Evolutionary conservation across 208 protist genomes (phyloP).

Genomic region (Crithidia thermophila): DNA sequence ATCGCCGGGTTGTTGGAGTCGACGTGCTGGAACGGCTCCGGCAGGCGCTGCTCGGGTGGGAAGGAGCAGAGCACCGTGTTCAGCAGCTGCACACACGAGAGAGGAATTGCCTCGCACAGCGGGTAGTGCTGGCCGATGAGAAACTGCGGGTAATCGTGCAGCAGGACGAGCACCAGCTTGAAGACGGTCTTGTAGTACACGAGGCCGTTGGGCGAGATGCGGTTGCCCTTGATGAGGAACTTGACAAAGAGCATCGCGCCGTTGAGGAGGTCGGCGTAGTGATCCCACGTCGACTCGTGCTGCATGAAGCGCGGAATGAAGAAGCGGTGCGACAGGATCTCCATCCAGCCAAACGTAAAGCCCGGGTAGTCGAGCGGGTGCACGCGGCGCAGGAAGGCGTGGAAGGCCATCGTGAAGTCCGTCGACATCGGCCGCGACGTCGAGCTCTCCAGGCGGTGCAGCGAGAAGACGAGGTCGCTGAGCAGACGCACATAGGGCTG

Average conservation of each 20-base stretch:
- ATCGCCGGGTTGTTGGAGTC: constrained; percentile 89
- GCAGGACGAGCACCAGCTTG: constrained; percentile 96
- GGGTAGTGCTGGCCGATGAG: constrained; percentile 98
- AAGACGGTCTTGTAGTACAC: constrained; percentile 92
- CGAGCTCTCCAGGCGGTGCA: constrained; percentile 66
- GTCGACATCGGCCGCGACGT: constrained; percentile 53
- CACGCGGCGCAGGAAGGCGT: constrained; percentile 88
- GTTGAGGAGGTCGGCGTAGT: constrained; percentile 76
- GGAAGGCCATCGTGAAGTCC: constrained; percentile 88
- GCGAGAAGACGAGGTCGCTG: constrained; percentile 89
- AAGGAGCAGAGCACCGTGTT: constrained; percentile 97
- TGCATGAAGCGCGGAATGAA: constrained; percentile 98
- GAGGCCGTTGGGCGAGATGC: constrained; percentile 68
- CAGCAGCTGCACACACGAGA: constrained; percentile 97
- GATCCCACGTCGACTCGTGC: constrained; percentile 42
- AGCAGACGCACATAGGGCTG: constrained; percentile 97
- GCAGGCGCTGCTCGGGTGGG: constrained; percentile 96
- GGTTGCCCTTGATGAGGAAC: constrained; percentile 58
- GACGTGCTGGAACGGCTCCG: constrained; percentile 91
- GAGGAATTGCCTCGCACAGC: constrained; percentile 95
- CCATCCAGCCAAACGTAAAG: constrained; percentile 99
- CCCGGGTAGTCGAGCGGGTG: constrained; percentile 92
- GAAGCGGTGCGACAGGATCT: constrained; percentile 96
- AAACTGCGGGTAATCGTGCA: constrained; percentile 99
- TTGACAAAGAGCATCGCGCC: constrained; percentile 80